phyloP scores from a whole-genome alignment of 441 rosid species.

The Euphorbia celastroides region DNA sequence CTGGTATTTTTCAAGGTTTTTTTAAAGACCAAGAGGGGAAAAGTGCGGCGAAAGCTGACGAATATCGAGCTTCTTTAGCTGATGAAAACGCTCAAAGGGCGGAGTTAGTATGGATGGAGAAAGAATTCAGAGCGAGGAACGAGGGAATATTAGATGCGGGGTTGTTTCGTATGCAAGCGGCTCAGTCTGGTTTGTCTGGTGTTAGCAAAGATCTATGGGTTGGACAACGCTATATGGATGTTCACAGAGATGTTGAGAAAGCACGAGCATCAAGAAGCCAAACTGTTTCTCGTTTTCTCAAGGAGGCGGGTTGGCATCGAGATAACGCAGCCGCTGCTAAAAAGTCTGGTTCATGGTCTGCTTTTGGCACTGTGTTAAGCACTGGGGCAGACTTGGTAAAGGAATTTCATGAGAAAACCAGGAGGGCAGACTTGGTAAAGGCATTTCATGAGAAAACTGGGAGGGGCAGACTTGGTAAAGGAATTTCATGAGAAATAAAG shows the following conservation, averaged over 20 bases:
- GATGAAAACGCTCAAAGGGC: neutral
- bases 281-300: neutral
- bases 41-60: neutral
- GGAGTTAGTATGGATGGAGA: neutral
- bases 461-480: too few species aligned
- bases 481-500: neutral
- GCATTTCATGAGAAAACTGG: too few species aligned
- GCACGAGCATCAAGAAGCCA: neutral
- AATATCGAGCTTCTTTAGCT: neutral
- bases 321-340: neutral
- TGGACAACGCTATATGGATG: neutral
- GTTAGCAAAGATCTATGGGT: neutral
- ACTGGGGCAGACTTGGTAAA: too few species aligned
- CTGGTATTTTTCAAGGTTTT: neutral
- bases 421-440: too few species aligned
- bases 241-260: neutral
- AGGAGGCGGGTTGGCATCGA: neutral
- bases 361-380: neutral
- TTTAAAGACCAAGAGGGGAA: neutral
- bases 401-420: too few species aligned
- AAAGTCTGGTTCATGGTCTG: neutral
- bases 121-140: neutral
- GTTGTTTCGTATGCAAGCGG: neutral
- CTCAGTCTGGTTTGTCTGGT: neutral
- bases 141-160: neutral